phyloP scores from a whole-genome alignment of 345 rosid genomes.

The Eucalyptus polyanthemos region DNA sequence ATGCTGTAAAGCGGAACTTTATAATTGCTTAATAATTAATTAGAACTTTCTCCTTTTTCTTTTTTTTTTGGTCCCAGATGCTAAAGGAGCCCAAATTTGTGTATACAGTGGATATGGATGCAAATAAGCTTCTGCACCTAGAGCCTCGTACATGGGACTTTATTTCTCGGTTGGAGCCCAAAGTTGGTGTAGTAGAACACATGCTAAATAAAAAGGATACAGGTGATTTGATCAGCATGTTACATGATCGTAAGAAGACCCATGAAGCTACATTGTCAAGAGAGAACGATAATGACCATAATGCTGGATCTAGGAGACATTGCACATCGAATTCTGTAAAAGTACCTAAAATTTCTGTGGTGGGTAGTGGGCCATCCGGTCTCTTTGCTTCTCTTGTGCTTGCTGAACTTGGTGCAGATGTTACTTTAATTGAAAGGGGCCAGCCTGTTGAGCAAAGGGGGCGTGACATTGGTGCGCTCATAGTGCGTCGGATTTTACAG shows the following conservation, averaged over 20 bases:
- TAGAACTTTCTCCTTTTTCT: neutral
- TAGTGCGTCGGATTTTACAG: constrained; percentile 66
- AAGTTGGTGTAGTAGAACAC: constrained; percentile 64
- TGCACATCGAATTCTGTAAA: constrained; percentile 7
- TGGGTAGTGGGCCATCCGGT: constrained; percentile 94
- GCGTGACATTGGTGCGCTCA: constrained; percentile 82
- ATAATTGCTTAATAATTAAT: neutral
- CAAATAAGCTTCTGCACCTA: constrained; percentile 48
- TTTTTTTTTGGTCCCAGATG: constrained; percentile 23
- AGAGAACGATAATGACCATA: constrained; percentile 1
- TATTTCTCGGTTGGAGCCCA: constrained; percentile 58
- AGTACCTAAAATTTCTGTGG: constrained; percentile 65
- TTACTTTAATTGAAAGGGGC: constrained; percentile 89
- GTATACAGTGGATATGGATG: constrained; percentile 83
- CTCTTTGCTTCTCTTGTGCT: constrained; percentile 91
- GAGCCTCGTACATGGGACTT: constrained; percentile 89
- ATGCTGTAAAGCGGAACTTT: neutral
- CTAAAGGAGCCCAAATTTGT: constrained; percentile 86
- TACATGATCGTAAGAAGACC: constrained; percentile 24
- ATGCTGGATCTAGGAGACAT: constrained; percentile 2
- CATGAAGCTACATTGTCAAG: neutral
- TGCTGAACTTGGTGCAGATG: constrained; percentile 92
- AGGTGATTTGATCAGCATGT: constrained; percentile 46
- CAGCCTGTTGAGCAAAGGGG: constrained; percentile 93
- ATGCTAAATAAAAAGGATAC: constrained; percentile 21